Percentiles rank a stretch among this genome's conserved stretches.
Conservation (phyloP, 176 grass and related monocot genomes). For the Melocanna baccifera region DNA sequence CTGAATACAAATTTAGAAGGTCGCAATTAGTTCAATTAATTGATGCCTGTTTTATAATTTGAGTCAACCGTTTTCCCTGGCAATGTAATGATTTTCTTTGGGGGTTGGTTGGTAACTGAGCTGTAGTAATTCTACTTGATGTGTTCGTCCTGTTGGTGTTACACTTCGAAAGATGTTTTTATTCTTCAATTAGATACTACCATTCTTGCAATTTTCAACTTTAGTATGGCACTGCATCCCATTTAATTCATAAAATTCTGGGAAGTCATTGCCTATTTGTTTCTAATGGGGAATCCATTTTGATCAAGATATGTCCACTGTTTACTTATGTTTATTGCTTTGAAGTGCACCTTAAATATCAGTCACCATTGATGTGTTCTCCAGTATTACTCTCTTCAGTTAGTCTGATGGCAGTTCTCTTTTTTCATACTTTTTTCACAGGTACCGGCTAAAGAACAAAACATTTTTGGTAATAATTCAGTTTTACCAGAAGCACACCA, state of each 20-base stretch:
- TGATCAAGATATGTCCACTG: background rate
- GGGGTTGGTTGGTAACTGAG: background rate
- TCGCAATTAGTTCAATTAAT: background rate
- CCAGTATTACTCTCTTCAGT: slow-evolving; percentile 21
- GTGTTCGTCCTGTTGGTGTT: background rate
- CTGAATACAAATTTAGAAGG: background rate
- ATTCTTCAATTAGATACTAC: slow-evolving; percentile 11
- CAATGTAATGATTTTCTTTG: background rate
- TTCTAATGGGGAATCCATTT: slow-evolving; percentile 2
- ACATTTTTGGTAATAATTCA: slow-evolving; percentile 31
- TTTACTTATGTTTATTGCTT: slow-evolving; percentile 22
- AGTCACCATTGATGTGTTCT: slow-evolving; percentile 18
- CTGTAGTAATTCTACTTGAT: background rate
- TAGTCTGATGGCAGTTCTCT: background rate
- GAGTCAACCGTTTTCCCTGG: background rate
- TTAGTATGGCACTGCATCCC: background rate
- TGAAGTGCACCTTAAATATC: slow-evolving; percentile 10
- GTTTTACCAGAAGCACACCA: slow-evolving; percentile 19
- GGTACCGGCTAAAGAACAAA: slow-evolving; percentile 35
- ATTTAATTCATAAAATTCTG: slow-evolving; percentile 16
- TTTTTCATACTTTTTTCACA: slow-evolving; percentile 17
- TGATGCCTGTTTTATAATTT: slow-evolving; percentile 13
- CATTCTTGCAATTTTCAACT: slow-evolving; percentile 2
- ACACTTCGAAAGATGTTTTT: slow-evolving; percentile 2
- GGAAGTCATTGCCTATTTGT: background rate